Conservation (phyloP, 805 yeast species). For the Myxozyma lipomycoides region DNA sequence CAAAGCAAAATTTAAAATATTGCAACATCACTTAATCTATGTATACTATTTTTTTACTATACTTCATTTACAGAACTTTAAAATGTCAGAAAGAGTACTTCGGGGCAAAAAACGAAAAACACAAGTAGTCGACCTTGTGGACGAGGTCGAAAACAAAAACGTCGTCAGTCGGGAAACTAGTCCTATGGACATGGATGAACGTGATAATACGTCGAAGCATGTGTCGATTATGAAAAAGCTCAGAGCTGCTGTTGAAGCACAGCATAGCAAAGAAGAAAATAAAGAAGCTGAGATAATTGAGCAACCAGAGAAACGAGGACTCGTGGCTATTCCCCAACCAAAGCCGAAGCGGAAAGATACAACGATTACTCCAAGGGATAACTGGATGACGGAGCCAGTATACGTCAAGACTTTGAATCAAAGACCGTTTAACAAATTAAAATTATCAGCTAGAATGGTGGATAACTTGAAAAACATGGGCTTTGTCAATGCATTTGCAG, state of each 20-base stretch:
- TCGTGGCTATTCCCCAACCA: slow-evolving; percentile 86
- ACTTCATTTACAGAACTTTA: no score
- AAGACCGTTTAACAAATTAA: slow-evolving; percentile 49
- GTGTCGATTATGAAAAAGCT: slow-evolving; percentile 1
- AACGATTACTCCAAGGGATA: slow-evolving; percentile 37
- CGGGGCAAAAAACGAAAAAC: no score
- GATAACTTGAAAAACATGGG: slow-evolving; percentile 48
- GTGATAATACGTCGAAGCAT: slow-evolving; percentile 1
- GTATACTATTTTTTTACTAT: no score
- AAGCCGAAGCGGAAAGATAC: slow-evolving; percentile 49
- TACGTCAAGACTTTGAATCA: slow-evolving; percentile 49
- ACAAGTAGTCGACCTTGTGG: no score
- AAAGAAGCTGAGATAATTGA: slow-evolving; percentile 14
- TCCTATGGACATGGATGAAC: no score
- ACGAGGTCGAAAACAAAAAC: no score
- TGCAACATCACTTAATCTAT: no score
- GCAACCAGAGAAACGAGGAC: slow-evolving; percentile 26
- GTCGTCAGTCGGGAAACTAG: no score
- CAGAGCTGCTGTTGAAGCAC: background rate
- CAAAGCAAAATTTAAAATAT: no score
- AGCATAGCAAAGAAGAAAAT: slow-evolving; percentile 22
- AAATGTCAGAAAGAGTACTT: no score
- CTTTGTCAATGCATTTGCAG: slow-evolving; percentile 63
- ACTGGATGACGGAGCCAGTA: slow-evolving; percentile 67
- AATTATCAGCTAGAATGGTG: slow-evolving; percentile 43